Evolutionary conservation across 2,329 filamentous ascomycete species (phyloP).

Genomic region (Aspergillus cejpii): DNA sequence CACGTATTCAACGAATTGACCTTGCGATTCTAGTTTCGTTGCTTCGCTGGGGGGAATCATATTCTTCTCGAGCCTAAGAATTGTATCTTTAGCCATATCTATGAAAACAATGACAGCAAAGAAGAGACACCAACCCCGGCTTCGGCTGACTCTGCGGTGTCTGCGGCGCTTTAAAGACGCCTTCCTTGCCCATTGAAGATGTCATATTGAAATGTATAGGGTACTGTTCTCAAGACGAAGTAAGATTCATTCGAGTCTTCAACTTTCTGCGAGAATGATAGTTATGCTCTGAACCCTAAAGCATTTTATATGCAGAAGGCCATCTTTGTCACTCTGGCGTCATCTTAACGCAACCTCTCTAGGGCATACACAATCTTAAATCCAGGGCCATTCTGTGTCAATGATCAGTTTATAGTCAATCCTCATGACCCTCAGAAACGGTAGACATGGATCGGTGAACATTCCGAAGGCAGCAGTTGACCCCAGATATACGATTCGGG

Average conservation of each 20-base stretch:
- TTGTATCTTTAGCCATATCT: background rate
- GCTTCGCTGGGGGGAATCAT: constrained; percentile 31
- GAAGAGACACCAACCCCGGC: constrained; percentile 19
- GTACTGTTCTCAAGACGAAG: background rate
- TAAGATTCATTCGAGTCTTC: background rate
- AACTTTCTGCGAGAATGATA: background rate
- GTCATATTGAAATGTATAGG: constrained; percentile 12
- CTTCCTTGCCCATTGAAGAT: constrained; percentile 21
- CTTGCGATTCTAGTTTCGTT: constrained; percentile 28
- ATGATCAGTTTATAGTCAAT: no score
- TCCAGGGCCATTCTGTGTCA: no score
- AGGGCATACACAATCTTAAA: background rate
- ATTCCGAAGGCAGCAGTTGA: no score
- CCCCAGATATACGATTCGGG: background rate
- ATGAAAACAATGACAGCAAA: background rate
- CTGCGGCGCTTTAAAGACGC: constrained; percentile 20
- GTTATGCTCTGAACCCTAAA: no score
- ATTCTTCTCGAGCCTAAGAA: background rate
- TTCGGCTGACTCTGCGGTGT: constrained; percentile 22
- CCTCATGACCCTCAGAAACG: no score
- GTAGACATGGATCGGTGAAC: background rate
- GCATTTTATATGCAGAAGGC: no score
- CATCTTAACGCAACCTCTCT: constrained; percentile 16
- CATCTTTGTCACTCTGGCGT: constrained; percentile 20
- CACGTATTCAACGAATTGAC: constrained; percentile 32